Conservation (phyloP, 441 rosid species). For the Eutrema salsugineum region DNA sequence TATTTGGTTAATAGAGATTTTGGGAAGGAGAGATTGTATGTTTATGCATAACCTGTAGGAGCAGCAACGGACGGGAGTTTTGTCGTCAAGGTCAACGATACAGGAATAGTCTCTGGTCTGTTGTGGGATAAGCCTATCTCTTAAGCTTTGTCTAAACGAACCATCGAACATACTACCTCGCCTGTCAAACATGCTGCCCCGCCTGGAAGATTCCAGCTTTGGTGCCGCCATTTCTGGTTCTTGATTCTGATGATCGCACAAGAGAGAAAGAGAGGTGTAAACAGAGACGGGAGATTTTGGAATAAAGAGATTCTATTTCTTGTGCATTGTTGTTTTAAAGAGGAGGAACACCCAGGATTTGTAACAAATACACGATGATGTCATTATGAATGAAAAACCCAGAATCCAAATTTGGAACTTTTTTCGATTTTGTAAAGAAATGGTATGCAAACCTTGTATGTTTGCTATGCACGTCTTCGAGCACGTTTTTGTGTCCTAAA, state of each 20-base stretch:
- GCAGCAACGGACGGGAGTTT: constrained; percentile 12
- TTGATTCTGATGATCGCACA: constrained; percentile 11
- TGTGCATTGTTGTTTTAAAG: constrained; percentile 4
- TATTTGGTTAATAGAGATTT: constrained; percentile 2
- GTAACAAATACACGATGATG: neutral
- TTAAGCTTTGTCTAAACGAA: constrained; percentile 31
- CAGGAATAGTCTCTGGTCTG: constrained; percentile 23
- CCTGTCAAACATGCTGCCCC: constrained; percentile 46
- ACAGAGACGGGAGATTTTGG: neutral
- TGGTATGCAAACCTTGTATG: constrained; percentile 3
- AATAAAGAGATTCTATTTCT: neutral
- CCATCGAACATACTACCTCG: constrained; percentile 42
- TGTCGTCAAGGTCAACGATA: neutral
- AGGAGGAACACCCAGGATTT: neutral
- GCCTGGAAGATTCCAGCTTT: constrained; percentile 53
- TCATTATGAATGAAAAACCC: neutral
- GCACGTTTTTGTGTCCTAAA: constrained; percentile 18
- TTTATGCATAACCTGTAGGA: constrained; percentile 23
- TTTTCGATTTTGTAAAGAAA: neutral
- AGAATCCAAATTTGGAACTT: neutral
- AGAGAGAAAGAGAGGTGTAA: neutral
- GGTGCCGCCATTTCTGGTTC: constrained; percentile 40
- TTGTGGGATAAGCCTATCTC: constrained; percentile 44
- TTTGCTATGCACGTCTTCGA: constrained; percentile 29
- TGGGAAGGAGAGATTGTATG: neutral